Conservation (phyloP, 2,329 filamentous ascomycete genomes). For the Colletotrichum navitas region DNA sequence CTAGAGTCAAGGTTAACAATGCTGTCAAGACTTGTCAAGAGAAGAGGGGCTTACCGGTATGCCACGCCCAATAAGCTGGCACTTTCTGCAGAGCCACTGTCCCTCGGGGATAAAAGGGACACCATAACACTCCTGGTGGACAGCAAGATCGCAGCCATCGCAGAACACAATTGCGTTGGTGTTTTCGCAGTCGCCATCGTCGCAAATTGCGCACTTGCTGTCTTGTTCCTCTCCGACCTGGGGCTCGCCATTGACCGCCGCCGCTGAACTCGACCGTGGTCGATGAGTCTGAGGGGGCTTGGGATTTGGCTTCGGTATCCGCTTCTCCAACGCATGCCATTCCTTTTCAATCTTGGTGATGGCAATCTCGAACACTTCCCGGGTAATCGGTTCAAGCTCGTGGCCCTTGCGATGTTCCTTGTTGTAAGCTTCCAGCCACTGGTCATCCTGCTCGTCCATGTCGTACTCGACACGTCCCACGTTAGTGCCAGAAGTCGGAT, state of each 20-base stretch:
- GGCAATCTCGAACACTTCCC: constrained; percentile 95
- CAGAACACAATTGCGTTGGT: constrained; percentile 99
- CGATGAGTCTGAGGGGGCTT: constrained; percentile 96
- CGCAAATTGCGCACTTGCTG: constrained; percentile 96
- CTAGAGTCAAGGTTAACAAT: constrained; percentile 52
- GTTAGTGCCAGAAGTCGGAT: constrained; percentile 57
- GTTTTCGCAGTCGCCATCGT: constrained; percentile 99
- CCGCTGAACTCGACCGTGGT: constrained; percentile 91
- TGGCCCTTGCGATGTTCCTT: constrained; percentile 75
- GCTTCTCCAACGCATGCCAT: constrained; percentile 95
- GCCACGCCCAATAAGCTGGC: constrained; percentile 92
- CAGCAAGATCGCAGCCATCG: constrained; percentile 95
- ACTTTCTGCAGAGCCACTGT: constrained; percentile 98
- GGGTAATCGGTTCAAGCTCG: constrained; percentile 85
- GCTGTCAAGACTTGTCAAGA: background rate
- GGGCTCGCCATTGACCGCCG: constrained; percentile 94
- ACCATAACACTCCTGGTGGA: constrained; percentile 98
- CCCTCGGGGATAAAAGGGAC: constrained; percentile 99
- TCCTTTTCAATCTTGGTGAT: constrained; percentile 99
- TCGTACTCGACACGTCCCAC: constrained; percentile 96
- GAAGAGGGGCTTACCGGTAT: constrained; percentile 73
- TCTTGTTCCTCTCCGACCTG: constrained; percentile 92
- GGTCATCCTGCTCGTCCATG: constrained; percentile 99
- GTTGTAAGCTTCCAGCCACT: constrained; percentile 92
- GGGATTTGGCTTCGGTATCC: constrained; percentile 96